Conservation (phyloP, 495 filamentous ascomycete species). For the Penicillium macrosclerotiorum region DNA sequence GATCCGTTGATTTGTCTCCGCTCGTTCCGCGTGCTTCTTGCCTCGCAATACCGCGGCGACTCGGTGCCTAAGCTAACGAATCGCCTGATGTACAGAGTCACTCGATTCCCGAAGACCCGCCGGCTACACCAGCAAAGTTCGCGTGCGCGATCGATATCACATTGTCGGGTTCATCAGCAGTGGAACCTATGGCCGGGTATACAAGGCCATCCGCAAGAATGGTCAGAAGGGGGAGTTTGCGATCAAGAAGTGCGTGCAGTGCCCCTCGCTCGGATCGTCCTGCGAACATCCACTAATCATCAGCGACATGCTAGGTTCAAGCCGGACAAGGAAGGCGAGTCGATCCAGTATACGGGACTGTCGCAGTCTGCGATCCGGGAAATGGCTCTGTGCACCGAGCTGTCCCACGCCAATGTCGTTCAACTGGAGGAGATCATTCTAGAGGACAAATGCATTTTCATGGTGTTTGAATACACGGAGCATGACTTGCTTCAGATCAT, state of each 20-base stretch:
- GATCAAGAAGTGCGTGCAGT: conserved; percentile 74
- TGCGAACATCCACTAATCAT: not conserved
- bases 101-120: conserved; percentile 43
- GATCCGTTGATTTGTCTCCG: conserved; percentile 17
- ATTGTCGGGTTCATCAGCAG: conserved; percentile 98
- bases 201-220: conserved; percentile 86
- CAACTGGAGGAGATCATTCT: conserved; percentile 92
- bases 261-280: not conserved
- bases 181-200: conserved; percentile 98
- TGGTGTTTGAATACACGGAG: conserved; percentile 99
- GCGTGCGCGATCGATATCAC: conserved; percentile 86
- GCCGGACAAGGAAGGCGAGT: conserved; percentile 96
- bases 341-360: conserved; percentile 92
- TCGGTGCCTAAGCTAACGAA: conserved; percentile 9
- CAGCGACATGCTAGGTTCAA: conserved; percentile 88
- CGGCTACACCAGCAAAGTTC: conserved; percentile 79
- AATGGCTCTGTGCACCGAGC: conserved; percentile 97
- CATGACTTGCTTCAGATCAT: conserved; percentile 97
- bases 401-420: conserved; percentile 87
- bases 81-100: conserved; percentile 23
- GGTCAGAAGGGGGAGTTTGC: conserved; percentile 78
- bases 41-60: conserved; percentile 8
- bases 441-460: conserved; percentile 98
- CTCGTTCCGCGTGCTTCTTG: conserved; percentile 14
- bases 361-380: conserved; percentile 96